phyloP scores from a whole-genome alignment of 768 basidiomycete genomes.

The Pleurotus ostreatus region DNA sequence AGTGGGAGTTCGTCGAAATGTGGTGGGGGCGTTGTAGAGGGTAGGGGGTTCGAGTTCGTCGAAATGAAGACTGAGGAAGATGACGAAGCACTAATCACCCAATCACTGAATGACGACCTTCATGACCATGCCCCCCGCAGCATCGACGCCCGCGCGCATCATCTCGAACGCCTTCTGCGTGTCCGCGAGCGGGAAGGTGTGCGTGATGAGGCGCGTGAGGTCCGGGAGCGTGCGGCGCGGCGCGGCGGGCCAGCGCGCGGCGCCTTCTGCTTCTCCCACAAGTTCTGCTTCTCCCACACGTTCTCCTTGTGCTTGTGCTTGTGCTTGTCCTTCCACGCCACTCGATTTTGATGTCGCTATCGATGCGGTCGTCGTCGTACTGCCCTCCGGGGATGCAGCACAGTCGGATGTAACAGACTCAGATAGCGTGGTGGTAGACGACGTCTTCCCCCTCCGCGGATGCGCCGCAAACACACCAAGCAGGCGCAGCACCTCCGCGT shows the following conservation, averaged over 20 bases:
- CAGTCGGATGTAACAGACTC: neutral
- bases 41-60: no score
- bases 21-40: no score
- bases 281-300: no score
- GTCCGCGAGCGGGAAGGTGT: slow-evolving; percentile 63
- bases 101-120: slow-evolving; percentile 70
- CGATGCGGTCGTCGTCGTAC: neutral
- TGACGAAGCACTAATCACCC: no score
- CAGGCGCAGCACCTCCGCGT: slow-evolving; percentile 78
- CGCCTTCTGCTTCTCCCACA: no score
- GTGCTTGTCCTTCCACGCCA: no score
- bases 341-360: neutral
- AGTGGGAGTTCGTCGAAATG: no score
- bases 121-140: slow-evolving; percentile 76
- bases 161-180: slow-evolving; percentile 79
- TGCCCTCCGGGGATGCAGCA: neutral
- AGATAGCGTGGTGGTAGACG: neutral
- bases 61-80: no score
- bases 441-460: no score
- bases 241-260: no score
- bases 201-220: slow-evolving; percentile 64
- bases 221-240: neutral
- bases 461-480: neutral
- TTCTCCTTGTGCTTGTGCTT: no score
- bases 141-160: slow-evolving; percentile 72